phyloP scores from a whole-genome alignment of 305 asterid species.

The Vinca major region DNA sequence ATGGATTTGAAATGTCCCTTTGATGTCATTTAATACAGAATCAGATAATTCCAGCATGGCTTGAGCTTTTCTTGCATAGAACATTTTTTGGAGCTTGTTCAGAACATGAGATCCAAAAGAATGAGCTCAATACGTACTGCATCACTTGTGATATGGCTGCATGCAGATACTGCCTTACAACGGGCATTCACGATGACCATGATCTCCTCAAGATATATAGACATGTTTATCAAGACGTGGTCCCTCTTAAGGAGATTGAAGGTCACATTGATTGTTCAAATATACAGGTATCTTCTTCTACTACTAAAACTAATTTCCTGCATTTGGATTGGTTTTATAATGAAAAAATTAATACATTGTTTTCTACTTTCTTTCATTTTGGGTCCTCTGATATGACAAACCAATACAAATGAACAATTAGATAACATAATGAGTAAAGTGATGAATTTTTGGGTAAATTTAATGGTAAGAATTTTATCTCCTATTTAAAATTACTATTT shows the following conservation, averaged over 20 bases:
- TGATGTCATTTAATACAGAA: not conserved
- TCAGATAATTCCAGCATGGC: constrained; percentile 21
- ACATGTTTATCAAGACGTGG: constrained; percentile 36
- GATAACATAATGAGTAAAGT: no score
- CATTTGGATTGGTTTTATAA: not conserved
- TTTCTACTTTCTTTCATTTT: no score
- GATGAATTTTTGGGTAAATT: no score
- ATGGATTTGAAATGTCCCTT: not conserved
- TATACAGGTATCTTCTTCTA: constrained; percentile 22
- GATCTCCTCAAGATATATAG: constrained; percentile 25
- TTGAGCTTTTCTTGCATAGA: constrained; percentile 17
- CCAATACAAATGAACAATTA: no score
- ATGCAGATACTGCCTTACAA: constrained; percentile 24
- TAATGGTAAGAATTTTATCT: no score
- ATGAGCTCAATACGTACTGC: constrained; percentile 29
- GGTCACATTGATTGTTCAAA: constrained; percentile 22
- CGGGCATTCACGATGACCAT: constrained; percentile 16
- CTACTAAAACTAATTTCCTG: no score
- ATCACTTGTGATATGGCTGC: constrained; percentile 22
- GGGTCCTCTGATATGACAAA: no score
- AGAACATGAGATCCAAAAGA: constrained; percentile 18
- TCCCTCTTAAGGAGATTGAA: constrained; percentile 23
- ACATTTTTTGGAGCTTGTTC: constrained; percentile 27
- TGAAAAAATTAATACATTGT: no score
- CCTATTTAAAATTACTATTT: no score